A percentile compares a stretch with the other conserved stretches of the same genome.
Evolutionary conservation across 768 basidiomycete genomes (phyloP).

Genomic region (Lenzites betulinus): DNA sequence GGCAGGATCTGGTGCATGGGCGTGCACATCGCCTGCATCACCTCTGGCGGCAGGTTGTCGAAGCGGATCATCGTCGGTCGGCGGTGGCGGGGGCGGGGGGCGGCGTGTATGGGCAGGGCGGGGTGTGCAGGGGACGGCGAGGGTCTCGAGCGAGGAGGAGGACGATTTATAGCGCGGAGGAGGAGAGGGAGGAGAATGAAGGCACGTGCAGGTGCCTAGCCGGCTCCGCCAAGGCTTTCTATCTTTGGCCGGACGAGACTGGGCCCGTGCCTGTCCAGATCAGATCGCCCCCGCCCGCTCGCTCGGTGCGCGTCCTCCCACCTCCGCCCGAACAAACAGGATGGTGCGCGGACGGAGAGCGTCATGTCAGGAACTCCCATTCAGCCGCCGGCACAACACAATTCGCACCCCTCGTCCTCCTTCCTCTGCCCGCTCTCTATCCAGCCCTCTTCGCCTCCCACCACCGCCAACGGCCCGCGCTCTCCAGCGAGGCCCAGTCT

Average conservation of each 20-base stretch:
- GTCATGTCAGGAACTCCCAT: too few species aligned
- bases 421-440: too few species aligned
- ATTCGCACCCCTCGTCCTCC: too few species aligned
- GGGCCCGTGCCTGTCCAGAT: constrained; percentile 8
- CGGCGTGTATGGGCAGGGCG: not conserved
- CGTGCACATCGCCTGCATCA: constrained; percentile 83
- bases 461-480: too few species aligned
- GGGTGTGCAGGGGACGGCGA: not conserved
- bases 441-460: too few species aligned
- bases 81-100: not conserved
- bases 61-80: constrained; percentile 67
- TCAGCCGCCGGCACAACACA: too few species aligned
- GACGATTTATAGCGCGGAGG: not conserved
- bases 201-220: constrained; percentile 12
- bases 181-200: not conserved
- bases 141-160: not conserved
- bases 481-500: too few species aligned
- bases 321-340: too few species aligned
- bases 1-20: constrained; percentile 78
- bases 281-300: not conserved
- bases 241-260: not conserved
- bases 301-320: too few species aligned
- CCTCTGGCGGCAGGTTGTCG: constrained; percentile 71
- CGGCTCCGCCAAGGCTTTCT: constrained; percentile 13
- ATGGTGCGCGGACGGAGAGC: too few species aligned